A percentile compares a stretch with the other conserved stretches of the same genome.
Evolutionary conservation across 192 early-diverging fungal species (phyloP).

Genomic region (Pilobolus umbonatus): DNA sequence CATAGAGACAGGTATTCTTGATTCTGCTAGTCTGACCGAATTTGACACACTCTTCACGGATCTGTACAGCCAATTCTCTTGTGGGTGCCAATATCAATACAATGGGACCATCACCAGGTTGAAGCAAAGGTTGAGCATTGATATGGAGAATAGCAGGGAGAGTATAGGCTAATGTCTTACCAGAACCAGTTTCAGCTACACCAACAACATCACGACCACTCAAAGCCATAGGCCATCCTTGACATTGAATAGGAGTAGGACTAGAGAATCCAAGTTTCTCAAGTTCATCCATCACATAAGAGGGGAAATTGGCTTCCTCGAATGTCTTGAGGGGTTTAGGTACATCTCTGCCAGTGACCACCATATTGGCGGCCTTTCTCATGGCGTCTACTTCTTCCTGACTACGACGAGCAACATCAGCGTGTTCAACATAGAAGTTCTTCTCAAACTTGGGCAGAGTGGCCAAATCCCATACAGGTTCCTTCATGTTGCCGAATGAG

Average conservation of each 20-base stretch:
- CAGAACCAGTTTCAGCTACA: slow-evolving; percentile 82
- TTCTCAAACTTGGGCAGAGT: slow-evolving; percentile 84
- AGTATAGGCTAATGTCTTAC: slow-evolving; percentile 94
- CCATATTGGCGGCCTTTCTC: slow-evolving; percentile 78
- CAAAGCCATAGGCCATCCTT: slow-evolving; percentile 99
- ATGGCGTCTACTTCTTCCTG: slow-evolving; percentile 73
- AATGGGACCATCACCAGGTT: slow-evolving; percentile 94
- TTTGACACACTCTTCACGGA: slow-evolving; percentile 92
- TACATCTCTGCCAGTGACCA: slow-evolving; percentile 72
- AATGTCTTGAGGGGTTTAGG: slow-evolving; percentile 89
- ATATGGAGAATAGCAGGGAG: slow-evolving; percentile 98
- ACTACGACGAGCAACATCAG: slow-evolving; percentile 60
- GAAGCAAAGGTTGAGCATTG: slow-evolving; percentile 90
- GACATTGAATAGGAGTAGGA: slow-evolving; percentile 93
- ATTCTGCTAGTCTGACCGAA: slow-evolving; percentile 86
- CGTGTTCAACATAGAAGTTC: slow-evolving; percentile 94
- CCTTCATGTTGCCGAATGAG: slow-evolving; percentile 52
- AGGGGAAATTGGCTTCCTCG: slow-evolving; percentile 88
- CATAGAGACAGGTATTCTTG: slow-evolving; percentile 93
- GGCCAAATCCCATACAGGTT: slow-evolving; percentile 62
- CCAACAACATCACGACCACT: slow-evolving; percentile 92
- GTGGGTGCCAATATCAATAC: slow-evolving; percentile 95
- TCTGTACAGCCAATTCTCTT: slow-evolving; percentile 95
- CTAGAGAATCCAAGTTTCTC: slow-evolving; percentile 74
- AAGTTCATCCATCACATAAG: slow-evolving; percentile 88